Evolutionary conservation across 768 basidiomycete genomes (phyloP).

Genomic region (Lactarius sanguifluus): DNA sequence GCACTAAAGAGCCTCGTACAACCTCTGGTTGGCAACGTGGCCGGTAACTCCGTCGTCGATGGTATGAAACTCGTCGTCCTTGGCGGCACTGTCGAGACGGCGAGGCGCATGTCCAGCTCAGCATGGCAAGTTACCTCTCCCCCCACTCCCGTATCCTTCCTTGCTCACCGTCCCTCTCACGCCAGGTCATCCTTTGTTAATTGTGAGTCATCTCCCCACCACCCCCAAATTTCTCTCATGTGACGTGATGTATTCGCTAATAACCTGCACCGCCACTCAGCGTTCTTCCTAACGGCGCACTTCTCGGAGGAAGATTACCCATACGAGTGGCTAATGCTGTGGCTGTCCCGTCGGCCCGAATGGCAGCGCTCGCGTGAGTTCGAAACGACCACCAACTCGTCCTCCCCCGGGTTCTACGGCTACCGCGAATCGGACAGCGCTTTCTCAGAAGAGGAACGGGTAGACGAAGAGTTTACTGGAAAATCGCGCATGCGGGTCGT

Average conservation of each 20-base stretch:
- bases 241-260: conserved; percentile 27
- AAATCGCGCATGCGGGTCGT: conserved; percentile 76
- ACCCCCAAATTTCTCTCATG: conserved; percentile 2
- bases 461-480: conserved; percentile 56
- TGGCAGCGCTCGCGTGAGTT: conserved; percentile 90
- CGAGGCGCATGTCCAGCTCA: conserved; percentile 75
- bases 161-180: conserved; percentile 10
- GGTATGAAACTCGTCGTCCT: conserved; percentile 89
- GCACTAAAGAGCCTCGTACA: conserved; percentile 31
- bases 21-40: conserved; percentile 28
- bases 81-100: conserved; percentile 86
- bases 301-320: conserved; percentile 90
- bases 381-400: conserved; percentile 79
- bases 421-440: conserved; percentile 52
- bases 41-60: conserved; percentile 65
- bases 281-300: conserved; percentile 78
- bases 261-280: conserved; percentile 31
- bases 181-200: conserved; percentile 82
- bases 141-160: conserved; percentile 2
- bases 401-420: conserved; percentile 55
- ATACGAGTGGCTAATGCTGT: conserved; percentile 90
- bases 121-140: conserved; percentile 60
- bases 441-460: conserved; percentile 50
- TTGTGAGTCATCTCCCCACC: conserved; percentile 49
- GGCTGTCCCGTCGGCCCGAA: conserved; percentile 82